Evolutionary conservation across 169 alveolate genomes (phyloP).

Genomic region (Plasmodium knowlesi): DNA sequence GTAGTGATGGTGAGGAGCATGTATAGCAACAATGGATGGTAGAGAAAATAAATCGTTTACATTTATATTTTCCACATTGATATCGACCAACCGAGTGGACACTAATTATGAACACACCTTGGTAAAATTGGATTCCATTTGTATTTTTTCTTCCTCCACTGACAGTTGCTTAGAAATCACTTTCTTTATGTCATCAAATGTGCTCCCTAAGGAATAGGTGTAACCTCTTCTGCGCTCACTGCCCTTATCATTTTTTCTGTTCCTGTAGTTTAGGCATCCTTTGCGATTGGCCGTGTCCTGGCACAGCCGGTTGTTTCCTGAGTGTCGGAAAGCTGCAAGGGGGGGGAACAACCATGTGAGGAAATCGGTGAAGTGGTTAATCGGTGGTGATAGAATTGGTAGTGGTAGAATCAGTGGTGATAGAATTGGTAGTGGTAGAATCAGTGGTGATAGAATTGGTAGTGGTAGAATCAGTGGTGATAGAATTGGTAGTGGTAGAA

Average conservation of each 20-base stretch:
- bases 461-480: neutral
- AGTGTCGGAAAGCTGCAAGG: slow-evolving; percentile 16
- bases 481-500: neutral
- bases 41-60: neutral
- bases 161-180: slow-evolving; percentile 60
- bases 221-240: neutral
- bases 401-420: neutral
- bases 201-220: slow-evolving; percentile 14
- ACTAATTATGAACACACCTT: neutral
- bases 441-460: neutral
- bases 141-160: slow-evolving; percentile 68
- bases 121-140: slow-evolving; percentile 29
- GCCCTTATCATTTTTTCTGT: neutral
- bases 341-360: neutral
- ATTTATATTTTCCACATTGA: neutral
- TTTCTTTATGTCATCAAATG: slow-evolving; percentile 37
- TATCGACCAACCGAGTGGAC: neutral
- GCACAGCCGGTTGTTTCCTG: neutral
- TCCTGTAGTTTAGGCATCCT: neutral
- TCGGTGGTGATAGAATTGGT: neutral
- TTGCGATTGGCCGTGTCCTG: neutral
- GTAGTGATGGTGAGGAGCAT: too few relatives aligned
- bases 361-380: neutral
- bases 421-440: too few relatives aligned
- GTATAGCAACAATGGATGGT: neutral